Percentiles rank a stretch among this genome's conserved stretches.
Conservation (phyloP, 305 asterid species). For the Fraxinus latifolia region DNA sequence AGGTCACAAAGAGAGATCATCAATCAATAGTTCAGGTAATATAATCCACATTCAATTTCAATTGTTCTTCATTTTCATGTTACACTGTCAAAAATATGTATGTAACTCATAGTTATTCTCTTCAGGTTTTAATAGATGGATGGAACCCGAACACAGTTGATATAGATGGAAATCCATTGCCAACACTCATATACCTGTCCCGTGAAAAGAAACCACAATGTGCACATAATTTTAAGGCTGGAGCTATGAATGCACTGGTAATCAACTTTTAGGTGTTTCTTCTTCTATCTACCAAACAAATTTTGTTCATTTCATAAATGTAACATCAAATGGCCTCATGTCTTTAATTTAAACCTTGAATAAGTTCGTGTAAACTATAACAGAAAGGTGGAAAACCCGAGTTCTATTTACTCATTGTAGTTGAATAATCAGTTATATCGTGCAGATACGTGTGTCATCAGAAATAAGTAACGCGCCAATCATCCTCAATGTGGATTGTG, state of each 20-base stretch:
- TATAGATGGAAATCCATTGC: constrained; percentile 48
- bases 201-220: constrained; percentile 58
- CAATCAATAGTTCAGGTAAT: constrained; percentile 74
- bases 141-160: constrained; percentile 42
- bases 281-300: neutral
- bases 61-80: neutral
- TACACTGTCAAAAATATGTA: neutral
- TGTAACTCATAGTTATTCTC: neutral
- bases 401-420: neutral
- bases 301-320: neutral
- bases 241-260: constrained; percentile 86
- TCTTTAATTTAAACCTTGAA: neutral
- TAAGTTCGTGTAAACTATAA: neutral
- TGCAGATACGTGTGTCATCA: constrained; percentile 57
- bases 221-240: constrained; percentile 79
- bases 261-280: neutral
- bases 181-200: constrained; percentile 69
- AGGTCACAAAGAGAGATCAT: constrained; percentile 57
- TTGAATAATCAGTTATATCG: neutral
- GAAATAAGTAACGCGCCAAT: constrained; percentile 73
- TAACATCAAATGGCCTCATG: neutral
- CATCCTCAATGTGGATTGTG: constrained; percentile 83
- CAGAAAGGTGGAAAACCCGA: neutral
- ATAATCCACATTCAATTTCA: neutral
- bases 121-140: constrained; percentile 60